These are phyloP conservation scores for Corymbia calophylla DNA, from an alignment of 441 rosid species.

Conservation along the genomic window DNA sequence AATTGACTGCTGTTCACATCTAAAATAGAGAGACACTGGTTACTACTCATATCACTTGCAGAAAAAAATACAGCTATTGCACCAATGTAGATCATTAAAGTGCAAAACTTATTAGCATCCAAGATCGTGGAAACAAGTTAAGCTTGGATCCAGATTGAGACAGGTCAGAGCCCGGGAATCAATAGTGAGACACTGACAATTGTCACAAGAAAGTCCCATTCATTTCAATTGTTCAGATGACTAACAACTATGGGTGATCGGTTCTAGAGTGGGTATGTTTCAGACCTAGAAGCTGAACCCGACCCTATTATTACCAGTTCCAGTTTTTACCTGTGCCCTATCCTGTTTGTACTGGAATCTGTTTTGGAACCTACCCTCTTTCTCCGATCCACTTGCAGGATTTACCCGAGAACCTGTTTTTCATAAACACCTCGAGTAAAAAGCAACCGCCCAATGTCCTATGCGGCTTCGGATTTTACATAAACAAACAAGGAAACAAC, in stretches of 20 bases:
- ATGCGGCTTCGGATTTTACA: rapidly evolving
- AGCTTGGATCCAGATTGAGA: neutral
- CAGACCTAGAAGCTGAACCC: neutral
- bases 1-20: neutral
- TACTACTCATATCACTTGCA: neutral
- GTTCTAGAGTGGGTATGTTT: too few relatives aligned
- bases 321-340: neutral
- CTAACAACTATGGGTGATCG: too few relatives aligned
- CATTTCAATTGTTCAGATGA: neutral
- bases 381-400: rapidly evolving
- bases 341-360: too few relatives aligned
- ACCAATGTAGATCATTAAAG: neutral
- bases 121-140: neutral
- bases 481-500: too few relatives aligned
- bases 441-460: rapidly evolving
- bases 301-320: too few relatives aligned
- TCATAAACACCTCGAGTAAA: too few relatives aligned
- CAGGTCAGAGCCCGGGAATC: neutral
- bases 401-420: rapidly evolving
- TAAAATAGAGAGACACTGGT: neutral
- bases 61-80: neutral
- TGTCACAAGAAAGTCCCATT: neutral
- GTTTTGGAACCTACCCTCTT: too few relatives aligned
- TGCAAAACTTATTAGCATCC: neutral
- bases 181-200: neutral